A percentile compares a stretch with the other conserved stretches of the same genome.
Evolutionary conservation across 306 rosid genomes (phyloP).

Genomic region (Comarum palustre): DNA sequence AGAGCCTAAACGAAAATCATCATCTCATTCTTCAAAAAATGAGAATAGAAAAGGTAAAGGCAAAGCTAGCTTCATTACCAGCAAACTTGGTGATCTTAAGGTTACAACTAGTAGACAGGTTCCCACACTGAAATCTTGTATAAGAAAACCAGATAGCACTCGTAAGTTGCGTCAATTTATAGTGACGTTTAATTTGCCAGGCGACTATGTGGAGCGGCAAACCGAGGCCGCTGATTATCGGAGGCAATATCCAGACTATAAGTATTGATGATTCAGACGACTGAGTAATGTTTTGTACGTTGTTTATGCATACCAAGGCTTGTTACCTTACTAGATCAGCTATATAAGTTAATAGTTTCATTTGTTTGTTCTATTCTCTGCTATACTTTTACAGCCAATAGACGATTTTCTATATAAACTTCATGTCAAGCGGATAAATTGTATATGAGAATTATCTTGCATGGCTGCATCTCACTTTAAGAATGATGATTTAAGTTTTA

Average conservation of each 20-base stretch:
- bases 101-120: background rate
- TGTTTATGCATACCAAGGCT: conserved; percentile 8
- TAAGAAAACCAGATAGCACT: conserved; percentile 40
- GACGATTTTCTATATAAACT: background rate
- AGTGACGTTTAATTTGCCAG: conserved; percentile 38
- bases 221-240: background rate
- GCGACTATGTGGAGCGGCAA: conserved; percentile 1
- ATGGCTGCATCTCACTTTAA: background rate
- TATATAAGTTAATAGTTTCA: background rate
- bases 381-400: background rate
- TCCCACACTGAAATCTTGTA: conserved; percentile 39
- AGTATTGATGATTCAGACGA: background rate
- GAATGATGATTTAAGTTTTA: background rate
- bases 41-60: conserved; percentile 14
- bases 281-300: background rate
- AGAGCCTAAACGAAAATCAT: conserved; percentile 7
- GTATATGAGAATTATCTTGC: background rate
- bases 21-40: background rate
- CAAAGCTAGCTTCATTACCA: background rate
- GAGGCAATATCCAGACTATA: background rate
- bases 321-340: conserved; percentile 14
- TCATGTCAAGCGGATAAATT: background rate
- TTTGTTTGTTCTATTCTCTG: conserved; percentile 5
- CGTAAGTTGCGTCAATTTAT: conserved; percentile 32
- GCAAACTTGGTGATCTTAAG: background rate